Conservation (phyloP, 73 alveolate species). For the Tetrahymena thermophila region DNA sequence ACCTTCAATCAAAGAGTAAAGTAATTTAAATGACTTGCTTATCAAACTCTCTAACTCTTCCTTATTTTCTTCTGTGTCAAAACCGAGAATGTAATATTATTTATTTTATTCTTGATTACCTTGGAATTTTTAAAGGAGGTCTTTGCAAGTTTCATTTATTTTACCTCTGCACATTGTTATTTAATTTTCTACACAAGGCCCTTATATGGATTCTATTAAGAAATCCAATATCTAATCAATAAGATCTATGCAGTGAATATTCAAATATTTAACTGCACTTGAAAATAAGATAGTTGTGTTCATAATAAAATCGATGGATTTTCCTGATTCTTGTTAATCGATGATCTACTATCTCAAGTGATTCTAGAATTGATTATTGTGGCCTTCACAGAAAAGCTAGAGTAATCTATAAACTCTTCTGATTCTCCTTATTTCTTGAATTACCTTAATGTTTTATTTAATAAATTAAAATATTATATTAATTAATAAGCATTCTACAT, state of each 20-base stretch:
- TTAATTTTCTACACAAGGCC: conserved; percentile 83
- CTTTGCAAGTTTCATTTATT: conserved; percentile 57
- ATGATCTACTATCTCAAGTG: conserved; percentile 61
- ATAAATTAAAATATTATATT: not conserved
- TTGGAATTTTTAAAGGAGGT: conserved; percentile 30
- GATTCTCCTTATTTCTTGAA: not conserved
- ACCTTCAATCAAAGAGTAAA: conserved; percentile 56
- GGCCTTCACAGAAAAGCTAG: conserved; percentile 74
- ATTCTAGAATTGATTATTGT: conserved; percentile 54
- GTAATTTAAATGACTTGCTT: conserved; percentile 42
- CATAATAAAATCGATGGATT: conserved; percentile 53
- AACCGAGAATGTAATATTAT: conserved; percentile 14
- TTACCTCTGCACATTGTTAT: conserved; percentile 57
- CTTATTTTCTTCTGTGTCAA: conserved; percentile 27
- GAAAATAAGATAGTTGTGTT: conserved; percentile 35
- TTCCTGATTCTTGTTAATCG: conserved; percentile 54
- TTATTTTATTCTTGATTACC: conserved; percentile 12
- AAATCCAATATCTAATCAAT: conserved; percentile 67
- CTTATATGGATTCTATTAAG: conserved; percentile 76
- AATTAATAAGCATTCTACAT: not conserved
- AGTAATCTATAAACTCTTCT: conserved; percentile 68
- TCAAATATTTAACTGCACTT: conserved; percentile 51
- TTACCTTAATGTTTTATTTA: not conserved
- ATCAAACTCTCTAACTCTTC: conserved; percentile 38
- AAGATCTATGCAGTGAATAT: conserved; percentile 65